Base-by-base conservation (phyloP, 495 filamentous ascomycete species). In the Penicillium canescens region DNA sequence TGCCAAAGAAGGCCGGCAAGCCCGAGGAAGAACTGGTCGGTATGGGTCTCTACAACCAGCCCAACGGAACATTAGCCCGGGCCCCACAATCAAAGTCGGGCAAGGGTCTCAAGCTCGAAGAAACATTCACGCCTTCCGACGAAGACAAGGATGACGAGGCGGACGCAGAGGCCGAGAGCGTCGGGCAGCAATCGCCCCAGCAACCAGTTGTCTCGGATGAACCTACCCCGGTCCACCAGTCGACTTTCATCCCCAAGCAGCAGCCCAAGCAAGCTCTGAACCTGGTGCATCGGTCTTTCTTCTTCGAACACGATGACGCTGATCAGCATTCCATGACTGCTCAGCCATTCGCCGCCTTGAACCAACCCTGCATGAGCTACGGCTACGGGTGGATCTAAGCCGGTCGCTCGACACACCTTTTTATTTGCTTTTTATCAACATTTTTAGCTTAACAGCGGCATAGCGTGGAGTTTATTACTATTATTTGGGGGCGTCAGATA, bases 101-200 rank as follows among this genome's bases (percentile, higher is more conserved):
- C 38, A 89, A 89, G 62, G 89, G 89, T 0, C 69, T 92, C 60
- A 95, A 92, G 62, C 74, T 95, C 12, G 90, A 92, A 73, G 90
- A 93, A 55, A 86, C 86, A 5, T 95, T 89, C 79, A 84, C 84
- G 31, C 90, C 90, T 11, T 87, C 88, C 6, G 79, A 84, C 26
- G 83, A 87, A 6, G 81, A 84, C 26, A 79, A 84, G 1, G 78
- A 81, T 6, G 78, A 82, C 0, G 81, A 75, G 12, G 76, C 76
- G 16, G 74, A 72, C 11, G 76, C 75, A n/a, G 74, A 72, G 8
- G 74, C 78, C 3, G 78, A 78, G 9, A 73, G 71, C 10, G 66
- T 62, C 11, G 72, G 77, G 5, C 20, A 40, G 9, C 46, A 61
- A 14, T 20, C 45, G n/a, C 20, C 49, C n/a, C 59, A 52, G 33